Evolutionary conservation across 257 asterid genomes (phyloP), one percentile per base, ranked within the genome.

Genomic region (Coffea eugenioides): DNA sequence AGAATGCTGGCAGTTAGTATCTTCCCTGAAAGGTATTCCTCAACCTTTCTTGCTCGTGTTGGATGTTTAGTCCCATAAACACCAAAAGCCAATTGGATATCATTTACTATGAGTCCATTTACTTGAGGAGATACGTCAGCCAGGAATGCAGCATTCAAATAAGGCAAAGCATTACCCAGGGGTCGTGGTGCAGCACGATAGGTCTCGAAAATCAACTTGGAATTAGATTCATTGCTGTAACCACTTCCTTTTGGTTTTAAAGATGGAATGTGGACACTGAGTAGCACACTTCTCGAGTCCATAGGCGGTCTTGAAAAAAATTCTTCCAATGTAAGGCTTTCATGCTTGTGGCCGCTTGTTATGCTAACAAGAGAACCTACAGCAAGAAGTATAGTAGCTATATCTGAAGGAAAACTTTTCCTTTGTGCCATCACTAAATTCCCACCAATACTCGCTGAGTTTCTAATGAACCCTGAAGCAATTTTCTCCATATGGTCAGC

Each of bases 351-450:
- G 77, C 79, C 82, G 10, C 81, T 83, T 76, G 84, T 43, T 69
- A 92, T 73, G 74, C 80, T 89, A 78, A 92, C 89, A 41, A 83
- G 85, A 57, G 91, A 77, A 79, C 79, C 80, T 75, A 81, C 86
- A 3, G 91, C 85, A 82, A 92, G 89, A 82, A 92, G 89, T 73
- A 92, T 66, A 5, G 97, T 92, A 71, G 84, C 90, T 61, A 89
- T 87, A 83, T 92, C 97, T 0, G 97, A 92, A 74, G 97, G 95
- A 86, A 92, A 92, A 84, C 77, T n/a, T 61, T 87, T 89, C 82
- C 87, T 88, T 74, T 92, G 95, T 71, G 94, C 89, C 93, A 90
- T 90, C 57, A 92, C 90, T 82, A 92, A 77, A 84, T 92, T 92
- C 46, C 97, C 97, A 27, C 95, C 97, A 2, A 92, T 75, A 82